phyloP scores from a whole-genome alignment of 805 yeast species.

The Myxozyma vanderwaltii region DNA sequence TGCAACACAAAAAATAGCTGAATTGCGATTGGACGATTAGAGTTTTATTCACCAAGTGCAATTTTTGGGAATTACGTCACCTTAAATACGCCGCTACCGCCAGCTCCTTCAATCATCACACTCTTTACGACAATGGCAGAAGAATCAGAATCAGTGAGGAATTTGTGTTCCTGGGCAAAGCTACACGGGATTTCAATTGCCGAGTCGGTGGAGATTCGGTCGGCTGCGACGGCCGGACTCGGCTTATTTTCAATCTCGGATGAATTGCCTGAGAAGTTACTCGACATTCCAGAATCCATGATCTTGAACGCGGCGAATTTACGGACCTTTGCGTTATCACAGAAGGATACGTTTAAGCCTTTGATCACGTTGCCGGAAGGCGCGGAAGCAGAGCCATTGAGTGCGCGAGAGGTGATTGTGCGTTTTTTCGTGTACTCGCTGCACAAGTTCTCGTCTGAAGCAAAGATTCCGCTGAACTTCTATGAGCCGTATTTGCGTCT shows the following conservation, averaged over 20 bases:
- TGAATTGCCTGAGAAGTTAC: background rate
- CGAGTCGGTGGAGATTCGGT: background rate
- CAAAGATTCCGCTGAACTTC: background rate
- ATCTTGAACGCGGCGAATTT: constrained; percentile 15
- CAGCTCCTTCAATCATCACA: no score
- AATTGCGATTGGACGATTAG: no score
- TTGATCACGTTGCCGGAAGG: background rate
- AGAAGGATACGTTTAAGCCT: background rate
- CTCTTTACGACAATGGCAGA: background rate
- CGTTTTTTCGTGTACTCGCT: constrained; percentile 21
- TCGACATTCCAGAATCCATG: constrained; percentile 15
- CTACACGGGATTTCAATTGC: constrained; percentile 13
- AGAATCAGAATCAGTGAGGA: background rate
- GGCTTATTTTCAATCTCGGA: constrained; percentile 10
- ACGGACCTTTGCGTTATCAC: constrained; percentile 6
- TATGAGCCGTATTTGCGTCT: constrained; percentile 17
- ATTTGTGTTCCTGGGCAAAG: constrained; percentile 5
- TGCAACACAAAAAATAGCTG: background rate
- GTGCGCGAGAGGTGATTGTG: constrained; percentile 12
- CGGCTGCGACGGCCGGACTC: constrained; percentile 11
- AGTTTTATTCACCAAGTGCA: no score
- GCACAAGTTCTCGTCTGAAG: constrained; percentile 5
- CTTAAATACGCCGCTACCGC: no score
- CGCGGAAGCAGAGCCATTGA: background rate
- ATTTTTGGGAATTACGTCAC: no score